Percentiles rank a stretch among this genome's conserved stretches.
Evolutionary conservation across 2,329 filamentous ascomycete genomes (phyloP).

Genomic region (Colletotrichum scovillei): DNA sequence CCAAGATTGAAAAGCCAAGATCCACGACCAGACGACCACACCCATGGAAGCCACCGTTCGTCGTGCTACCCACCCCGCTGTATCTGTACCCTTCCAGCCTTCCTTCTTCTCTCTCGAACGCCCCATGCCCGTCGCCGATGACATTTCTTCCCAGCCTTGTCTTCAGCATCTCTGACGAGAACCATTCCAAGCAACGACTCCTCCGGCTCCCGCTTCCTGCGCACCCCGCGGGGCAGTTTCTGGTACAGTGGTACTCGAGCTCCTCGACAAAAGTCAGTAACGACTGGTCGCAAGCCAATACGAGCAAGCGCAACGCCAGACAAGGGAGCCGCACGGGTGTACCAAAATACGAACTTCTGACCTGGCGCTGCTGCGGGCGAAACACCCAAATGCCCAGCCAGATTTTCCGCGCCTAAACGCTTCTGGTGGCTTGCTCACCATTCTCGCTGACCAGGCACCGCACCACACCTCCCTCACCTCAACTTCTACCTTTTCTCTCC

Average conservation of each 20-base stretch:
- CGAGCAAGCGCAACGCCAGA: slow-evolving; percentile 20
- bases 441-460: not conserved
- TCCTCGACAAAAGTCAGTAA: not conserved
- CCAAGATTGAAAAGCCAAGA: not conserved
- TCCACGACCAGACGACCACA: slow-evolving; percentile 34
- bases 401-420: slow-evolving; percentile 8
- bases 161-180: not conserved
- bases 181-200: not conserved
- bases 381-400: slow-evolving; percentile 10
- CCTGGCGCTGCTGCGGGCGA: slow-evolving; percentile 3
- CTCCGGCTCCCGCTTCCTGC: not conserved
- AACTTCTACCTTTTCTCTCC: not conserved
- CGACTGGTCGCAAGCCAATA: slow-evolving; percentile 6
- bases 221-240: not conserved
- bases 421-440: not conserved
- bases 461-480: not conserved
- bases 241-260: not conserved
- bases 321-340: slow-evolving; percentile 14
- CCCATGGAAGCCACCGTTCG: slow-evolving; percentile 19
- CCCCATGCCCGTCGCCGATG: not conserved
- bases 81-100: not conserved
- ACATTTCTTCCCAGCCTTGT: not conserved
- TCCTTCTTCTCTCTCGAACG: not conserved
- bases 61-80: slow-evolving; percentile 3
- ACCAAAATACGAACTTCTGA: slow-evolving; percentile 19